phyloP scores from a whole-genome alignment of 1,284 basidiomycete species.

The Pseudozyma pruni region DNA sequence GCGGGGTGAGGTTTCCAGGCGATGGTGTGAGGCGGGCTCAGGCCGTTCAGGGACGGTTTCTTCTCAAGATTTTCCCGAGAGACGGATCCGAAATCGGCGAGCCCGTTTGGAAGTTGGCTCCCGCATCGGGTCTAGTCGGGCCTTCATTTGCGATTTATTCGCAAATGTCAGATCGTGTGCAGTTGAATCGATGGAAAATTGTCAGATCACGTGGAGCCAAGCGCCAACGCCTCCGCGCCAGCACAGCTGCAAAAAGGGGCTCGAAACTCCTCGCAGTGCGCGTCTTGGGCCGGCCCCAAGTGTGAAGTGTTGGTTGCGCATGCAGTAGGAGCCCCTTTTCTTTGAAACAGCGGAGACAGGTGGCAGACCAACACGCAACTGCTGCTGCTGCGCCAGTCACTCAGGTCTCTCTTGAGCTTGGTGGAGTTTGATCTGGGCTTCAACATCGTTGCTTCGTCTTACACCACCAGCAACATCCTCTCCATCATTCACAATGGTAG shows the following conservation, averaged over 20 bases:
- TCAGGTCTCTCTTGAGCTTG: too few relatives aligned
- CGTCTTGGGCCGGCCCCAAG: too few relatives aligned
- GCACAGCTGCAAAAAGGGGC: background rate
- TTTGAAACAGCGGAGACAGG: background rate
- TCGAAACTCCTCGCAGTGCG: too few relatives aligned
- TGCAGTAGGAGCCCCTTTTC: background rate
- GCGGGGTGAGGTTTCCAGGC: too few relatives aligned
- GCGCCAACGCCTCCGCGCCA: background rate
- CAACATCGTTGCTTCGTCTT: background rate
- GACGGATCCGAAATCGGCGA: constrained; percentile 45
- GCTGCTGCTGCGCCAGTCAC: too few relatives aligned
- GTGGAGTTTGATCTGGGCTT: constrained; percentile 4
- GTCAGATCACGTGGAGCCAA: background rate
- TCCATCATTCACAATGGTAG: constrained; percentile 17
- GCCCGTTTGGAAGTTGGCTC: too few relatives aligned
- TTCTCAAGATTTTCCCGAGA: constrained; percentile 4
- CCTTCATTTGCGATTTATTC: too few relatives aligned
- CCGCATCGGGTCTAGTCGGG: too few relatives aligned
- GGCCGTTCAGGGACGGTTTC: too few relatives aligned
- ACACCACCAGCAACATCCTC: background rate
- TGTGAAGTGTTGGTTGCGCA: too few relatives aligned
- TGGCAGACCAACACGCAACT: background rate
- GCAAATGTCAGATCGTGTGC: background rate
- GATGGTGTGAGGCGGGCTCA: too few relatives aligned
- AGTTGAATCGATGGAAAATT: background rate